A percentile compares a stretch with the other conserved stretches of the same genome.
These are phyloP conservation scores for Biscogniauxia mediterranea DNA, from an alignment of 2,329 filamentous ascomycete genomes.

Conservation along the genomic window DNA sequence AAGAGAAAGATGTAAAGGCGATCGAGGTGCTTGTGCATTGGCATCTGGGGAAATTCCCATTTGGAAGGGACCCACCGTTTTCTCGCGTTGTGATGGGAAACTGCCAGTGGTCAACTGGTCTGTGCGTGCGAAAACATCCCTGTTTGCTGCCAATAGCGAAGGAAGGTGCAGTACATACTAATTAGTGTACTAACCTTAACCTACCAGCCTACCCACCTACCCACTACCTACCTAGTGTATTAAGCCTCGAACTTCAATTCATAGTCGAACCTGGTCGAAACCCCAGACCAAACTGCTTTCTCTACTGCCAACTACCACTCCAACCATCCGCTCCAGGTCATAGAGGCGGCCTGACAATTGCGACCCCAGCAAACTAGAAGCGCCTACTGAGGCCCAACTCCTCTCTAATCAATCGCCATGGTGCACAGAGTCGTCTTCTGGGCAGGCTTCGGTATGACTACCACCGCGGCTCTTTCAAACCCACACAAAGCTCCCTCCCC, in stretches of 20 bases:
- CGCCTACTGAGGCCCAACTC: constrained; percentile 22
- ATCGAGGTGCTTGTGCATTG: neutral
- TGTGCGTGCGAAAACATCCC: neutral
- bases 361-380: constrained; percentile 9
- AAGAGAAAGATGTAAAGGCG: constrained; percentile 6
- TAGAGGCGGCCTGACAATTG: constrained; percentile 7
- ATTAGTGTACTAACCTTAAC: too few relatives aligned
- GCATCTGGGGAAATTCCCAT: constrained; percentile 5
- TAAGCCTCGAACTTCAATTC: constrained; percentile 14
- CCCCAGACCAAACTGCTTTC: constrained; percentile 8
- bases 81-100: neutral
- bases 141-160: neutral
- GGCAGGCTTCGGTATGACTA: constrained; percentile 80
- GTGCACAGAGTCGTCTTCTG: constrained; percentile 73
- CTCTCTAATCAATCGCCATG: constrained; percentile 43
- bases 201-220: too few relatives aligned
- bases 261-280: neutral
- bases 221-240: neutral
- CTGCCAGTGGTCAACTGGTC: too few relatives aligned
- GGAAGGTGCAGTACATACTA: neutral
- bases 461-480: constrained; percentile 15
- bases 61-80: neutral
- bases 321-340: too few relatives aligned
- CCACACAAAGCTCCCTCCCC: neutral
- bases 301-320: neutral